phyloP scores from a whole-genome alignment of 306 rosid species.

The Senna tora region DNA sequence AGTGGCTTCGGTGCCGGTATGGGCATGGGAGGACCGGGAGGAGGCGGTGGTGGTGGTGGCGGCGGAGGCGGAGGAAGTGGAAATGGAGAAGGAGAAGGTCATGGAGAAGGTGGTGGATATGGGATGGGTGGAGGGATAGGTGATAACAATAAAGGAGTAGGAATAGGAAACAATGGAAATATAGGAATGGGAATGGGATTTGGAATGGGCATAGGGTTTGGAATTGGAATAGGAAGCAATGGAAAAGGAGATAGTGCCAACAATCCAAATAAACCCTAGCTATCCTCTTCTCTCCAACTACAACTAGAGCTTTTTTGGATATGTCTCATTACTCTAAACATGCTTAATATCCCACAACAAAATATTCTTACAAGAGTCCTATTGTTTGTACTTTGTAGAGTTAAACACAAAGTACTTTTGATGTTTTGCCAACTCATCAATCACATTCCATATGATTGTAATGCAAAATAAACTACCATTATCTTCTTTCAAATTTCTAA shows the following conservation, averaged over 20 bases:
- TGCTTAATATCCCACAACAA: neutral
- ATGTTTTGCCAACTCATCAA: neutral
- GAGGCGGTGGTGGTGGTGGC: neutral
- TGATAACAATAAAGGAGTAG: neutral
- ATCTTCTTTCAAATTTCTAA: neutral
- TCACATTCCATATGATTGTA: neutral
- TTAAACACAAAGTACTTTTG: neutral
- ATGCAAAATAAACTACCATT: neutral
- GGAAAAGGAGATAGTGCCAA: neutral
- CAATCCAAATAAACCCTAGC: constrained; percentile 33
- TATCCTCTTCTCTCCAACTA: neutral
- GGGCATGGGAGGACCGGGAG: constrained; percentile 33
- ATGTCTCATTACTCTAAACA: neutral
- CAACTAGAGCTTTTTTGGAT: neutral
- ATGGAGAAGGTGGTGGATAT: constrained; percentile 39
- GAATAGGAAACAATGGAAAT: constrained; percentile 29
- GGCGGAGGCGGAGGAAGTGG: neutral
- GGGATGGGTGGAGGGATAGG: constrained; percentile 21
- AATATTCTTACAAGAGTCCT: neutral
- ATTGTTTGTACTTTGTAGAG: neutral
- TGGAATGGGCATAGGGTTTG: constrained; percentile 61
- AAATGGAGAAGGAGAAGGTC: constrained; percentile 29
- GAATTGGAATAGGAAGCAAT: constrained; percentile 49
- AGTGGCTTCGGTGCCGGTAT: constrained; percentile 48
- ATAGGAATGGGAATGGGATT: constrained; percentile 58